phyloP scores from a whole-genome alignment of 2,329 filamentous ascomycete genomes.

The Cladosporium austrohemisphaericum region DNA sequence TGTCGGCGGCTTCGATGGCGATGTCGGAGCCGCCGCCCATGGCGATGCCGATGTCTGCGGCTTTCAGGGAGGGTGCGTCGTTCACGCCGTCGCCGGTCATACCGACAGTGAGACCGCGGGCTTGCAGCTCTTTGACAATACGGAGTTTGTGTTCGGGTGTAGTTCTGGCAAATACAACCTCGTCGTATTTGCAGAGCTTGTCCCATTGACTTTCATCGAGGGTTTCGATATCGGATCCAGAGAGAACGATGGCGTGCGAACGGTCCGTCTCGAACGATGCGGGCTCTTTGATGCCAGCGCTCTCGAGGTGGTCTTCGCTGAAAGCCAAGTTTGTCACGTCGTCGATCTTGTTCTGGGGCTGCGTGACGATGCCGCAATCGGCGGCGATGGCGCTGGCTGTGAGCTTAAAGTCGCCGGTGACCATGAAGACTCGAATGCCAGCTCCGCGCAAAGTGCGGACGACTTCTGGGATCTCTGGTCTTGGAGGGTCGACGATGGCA shows the following conservation, averaged over 20 bases:
- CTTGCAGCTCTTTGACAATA: conserved; percentile 72
- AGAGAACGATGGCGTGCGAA: conserved; percentile 56
- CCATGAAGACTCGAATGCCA: conserved; percentile 75
- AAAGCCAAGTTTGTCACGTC: conserved; percentile 50
- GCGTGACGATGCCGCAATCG: conserved; percentile 67
- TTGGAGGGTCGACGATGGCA: conserved; percentile 58
- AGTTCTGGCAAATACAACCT: conserved; percentile 72
- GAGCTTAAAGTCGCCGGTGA: conserved; percentile 73
- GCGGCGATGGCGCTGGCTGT: conserved; percentile 70
- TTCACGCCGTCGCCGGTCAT: conserved; percentile 51
- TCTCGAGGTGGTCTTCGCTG: conserved; percentile 27
- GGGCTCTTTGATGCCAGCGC: conserved; percentile 26
- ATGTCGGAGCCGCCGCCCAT: conserved; percentile 58
- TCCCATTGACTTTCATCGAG: conserved; percentile 69
- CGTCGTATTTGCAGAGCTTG: conserved; percentile 59
- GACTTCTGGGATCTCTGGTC: conserved; percentile 57
- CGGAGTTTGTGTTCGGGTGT: conserved; percentile 76
- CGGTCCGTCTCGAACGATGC: conserved; percentile 23
- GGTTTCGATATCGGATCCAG: conserved; percentile 61
- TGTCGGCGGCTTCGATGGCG: conserved; percentile 60
- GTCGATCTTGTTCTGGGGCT: conserved; percentile 48
- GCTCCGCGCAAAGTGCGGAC: conserved; percentile 63
- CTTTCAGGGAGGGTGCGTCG: conserved; percentile 53
- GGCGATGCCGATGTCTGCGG: conserved; percentile 58
- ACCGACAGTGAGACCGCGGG: conserved; percentile 54